These are phyloP conservation scores for Aethionema arabicum DNA, from an alignment of 345 rosid species.

Conservation along the genomic window DNA sequence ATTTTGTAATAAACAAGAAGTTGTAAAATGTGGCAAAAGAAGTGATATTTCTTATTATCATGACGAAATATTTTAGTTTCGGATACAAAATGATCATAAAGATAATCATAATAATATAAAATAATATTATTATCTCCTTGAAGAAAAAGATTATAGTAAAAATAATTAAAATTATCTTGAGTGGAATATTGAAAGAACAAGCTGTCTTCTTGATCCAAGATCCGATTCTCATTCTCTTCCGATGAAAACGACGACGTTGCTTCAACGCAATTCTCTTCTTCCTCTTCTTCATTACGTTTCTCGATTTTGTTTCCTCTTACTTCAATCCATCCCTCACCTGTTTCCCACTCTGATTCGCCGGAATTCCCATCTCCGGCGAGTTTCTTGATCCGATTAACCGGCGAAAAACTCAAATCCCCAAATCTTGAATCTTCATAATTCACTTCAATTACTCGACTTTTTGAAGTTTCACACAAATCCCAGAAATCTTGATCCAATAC, in stretches of 20 bases:
- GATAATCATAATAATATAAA: conserved; percentile 20
- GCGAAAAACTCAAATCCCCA: conserved; percentile 28
- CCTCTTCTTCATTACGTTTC: conserved; percentile 34
- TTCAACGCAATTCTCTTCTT: conserved; percentile 30
- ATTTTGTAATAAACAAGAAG: not conserved
- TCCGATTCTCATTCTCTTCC: conserved; percentile 39
- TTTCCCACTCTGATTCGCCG: conserved; percentile 36
- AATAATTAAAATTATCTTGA: conserved; percentile 26
- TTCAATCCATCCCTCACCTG: conserved; percentile 68
- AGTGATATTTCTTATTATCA: not conserved
- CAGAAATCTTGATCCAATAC: conserved; percentile 79
- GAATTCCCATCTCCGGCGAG: conserved; percentile 37
- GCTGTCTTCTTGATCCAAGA: conserved; percentile 43
- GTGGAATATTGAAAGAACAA: conserved; percentile 37
- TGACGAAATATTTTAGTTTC: not conserved
- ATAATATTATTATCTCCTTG: conserved; percentile 27
- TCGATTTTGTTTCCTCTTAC: conserved; percentile 49
- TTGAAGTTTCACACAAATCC: conserved; percentile 51
- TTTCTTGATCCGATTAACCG: conserved; percentile 47
- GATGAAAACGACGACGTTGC: conserved; percentile 32
- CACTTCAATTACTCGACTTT: conserved; percentile 30
- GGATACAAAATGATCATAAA: conserved; percentile 37
- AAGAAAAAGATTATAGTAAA: conserved; percentile 22
- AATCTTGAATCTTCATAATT: conserved; percentile 5
- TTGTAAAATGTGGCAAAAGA: conserved; percentile 14